A percentile compares a stretch with the other conserved stretches of the same genome.
Evolutionary conservation across 305 asterid genomes (phyloP).

Genomic region (Caryopteris hybrid): DNA sequence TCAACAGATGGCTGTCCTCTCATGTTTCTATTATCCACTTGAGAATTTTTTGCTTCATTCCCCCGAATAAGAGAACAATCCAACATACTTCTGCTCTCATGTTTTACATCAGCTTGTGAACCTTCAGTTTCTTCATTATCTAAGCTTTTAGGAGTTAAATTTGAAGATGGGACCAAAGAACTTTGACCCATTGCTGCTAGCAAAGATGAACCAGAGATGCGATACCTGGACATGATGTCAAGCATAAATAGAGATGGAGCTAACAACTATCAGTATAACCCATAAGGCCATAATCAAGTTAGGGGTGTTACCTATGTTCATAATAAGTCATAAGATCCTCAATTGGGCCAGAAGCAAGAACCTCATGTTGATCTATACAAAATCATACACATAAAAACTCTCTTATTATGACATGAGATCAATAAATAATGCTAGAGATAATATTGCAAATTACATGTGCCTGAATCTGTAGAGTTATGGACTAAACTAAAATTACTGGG

Average conservation of each 20-base stretch:
- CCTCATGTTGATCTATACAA: slow-evolving; percentile 85
- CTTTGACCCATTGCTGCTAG: slow-evolving; percentile 95
- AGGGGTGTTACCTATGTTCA: slow-evolving; percentile 75
- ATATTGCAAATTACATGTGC: slow-evolving; percentile 9
- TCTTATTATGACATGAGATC: slow-evolving; percentile 7
- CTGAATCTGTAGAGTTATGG: background rate
- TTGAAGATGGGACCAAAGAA: slow-evolving; percentile 50
- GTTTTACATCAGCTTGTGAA: slow-evolving; percentile 38
- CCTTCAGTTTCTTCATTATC: slow-evolving; percentile 53
- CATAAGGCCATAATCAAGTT: slow-evolving; percentile 13
- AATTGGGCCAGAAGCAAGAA: slow-evolving; percentile 98
- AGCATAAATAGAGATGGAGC: slow-evolving; percentile 13
- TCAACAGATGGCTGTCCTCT: slow-evolving; percentile 95
- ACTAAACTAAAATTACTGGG: background rate
- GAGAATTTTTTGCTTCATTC: slow-evolving; percentile 50
- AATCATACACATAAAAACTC: background rate
- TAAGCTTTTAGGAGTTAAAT: slow-evolving; percentile 39
- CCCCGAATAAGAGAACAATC: slow-evolving; percentile 38
- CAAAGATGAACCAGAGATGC: slow-evolving; percentile 96
- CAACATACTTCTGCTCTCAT: slow-evolving; percentile 18
- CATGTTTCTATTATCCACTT: slow-evolving; percentile 64
- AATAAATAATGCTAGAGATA: background rate
- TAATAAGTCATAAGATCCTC: slow-evolving; percentile 99
- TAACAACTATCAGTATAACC: slow-evolving; percentile 12
- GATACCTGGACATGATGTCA: slow-evolving; percentile 63